A percentile compares a stretch with the other conserved stretches of the same genome.
Evolutionary conservation across 805 yeast species (phyloP).

Genomic region (Yamadazyma scolyti): DNA sequence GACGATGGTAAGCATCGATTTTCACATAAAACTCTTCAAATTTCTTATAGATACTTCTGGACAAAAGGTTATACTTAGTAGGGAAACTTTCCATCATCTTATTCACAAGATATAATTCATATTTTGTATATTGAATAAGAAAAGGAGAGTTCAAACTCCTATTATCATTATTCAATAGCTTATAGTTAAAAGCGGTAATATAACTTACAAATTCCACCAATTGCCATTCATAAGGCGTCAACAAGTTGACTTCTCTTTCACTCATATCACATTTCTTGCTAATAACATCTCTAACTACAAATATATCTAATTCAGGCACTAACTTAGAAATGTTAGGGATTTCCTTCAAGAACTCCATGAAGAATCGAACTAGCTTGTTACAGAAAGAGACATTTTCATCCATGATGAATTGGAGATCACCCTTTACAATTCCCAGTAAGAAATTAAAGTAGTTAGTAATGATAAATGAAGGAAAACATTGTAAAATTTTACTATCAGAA

Average conservation of each 20-base stretch:
- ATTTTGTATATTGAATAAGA: slow-evolving; percentile 8
- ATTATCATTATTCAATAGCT: slow-evolving; percentile 4
- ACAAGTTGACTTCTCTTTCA: background rate
- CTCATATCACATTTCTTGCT: background rate
- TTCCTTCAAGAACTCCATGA: too few species aligned
- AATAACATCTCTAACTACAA: too few species aligned
- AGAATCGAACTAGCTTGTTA: too few species aligned
- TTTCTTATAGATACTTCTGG: slow-evolving; percentile 3
- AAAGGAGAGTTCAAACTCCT: slow-evolving; percentile 4
- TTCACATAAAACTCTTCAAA: slow-evolving; percentile 7
- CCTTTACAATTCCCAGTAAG: slow-evolving; percentile 1
- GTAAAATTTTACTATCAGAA: slow-evolving; percentile 10
- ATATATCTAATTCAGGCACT: too few species aligned
- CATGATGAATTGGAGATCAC: too few species aligned
- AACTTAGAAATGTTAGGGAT: too few species aligned
- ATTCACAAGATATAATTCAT: slow-evolving; percentile 8
- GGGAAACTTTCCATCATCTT: slow-evolving; percentile 10
- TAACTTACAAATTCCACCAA: slow-evolving; percentile 8
- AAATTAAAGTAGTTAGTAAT: slow-evolving; percentile 3
- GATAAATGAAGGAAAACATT: slow-evolving; percentile 16
- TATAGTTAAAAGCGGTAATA: slow-evolving; percentile 6
- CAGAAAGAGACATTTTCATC: too few species aligned
- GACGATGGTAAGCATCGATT: slow-evolving; percentile 7
- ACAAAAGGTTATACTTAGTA: slow-evolving; percentile 6
- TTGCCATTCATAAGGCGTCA: slow-evolving; percentile 11